Evolutionary conservation across 768 basidiomycete genomes (phyloP).

Genomic region (Amanita inopinata): DNA sequence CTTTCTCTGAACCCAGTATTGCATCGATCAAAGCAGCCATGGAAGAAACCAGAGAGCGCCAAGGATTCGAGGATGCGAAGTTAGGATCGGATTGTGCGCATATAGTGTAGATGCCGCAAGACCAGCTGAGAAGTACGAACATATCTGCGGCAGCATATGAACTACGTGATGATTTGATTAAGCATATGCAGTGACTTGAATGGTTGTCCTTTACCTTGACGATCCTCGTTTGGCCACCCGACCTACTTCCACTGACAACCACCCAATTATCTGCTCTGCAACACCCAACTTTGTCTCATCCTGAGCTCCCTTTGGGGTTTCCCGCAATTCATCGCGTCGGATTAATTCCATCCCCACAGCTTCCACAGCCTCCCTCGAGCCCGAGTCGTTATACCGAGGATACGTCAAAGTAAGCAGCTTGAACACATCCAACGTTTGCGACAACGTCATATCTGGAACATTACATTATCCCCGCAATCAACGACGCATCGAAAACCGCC

Average conservation of each 20-base stretch:
- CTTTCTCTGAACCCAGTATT: slow-evolving; percentile 38
- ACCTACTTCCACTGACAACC: slow-evolving; percentile 61
- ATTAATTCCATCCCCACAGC: slow-evolving; percentile 55
- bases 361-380: slow-evolving; percentile 66
- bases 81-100: slow-evolving; percentile 35
- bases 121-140: slow-evolving; percentile 67
- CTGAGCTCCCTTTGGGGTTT: slow-evolving; percentile 25
- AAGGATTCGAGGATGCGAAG: slow-evolving; percentile 38
- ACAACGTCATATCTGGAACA: slow-evolving; percentile 43
- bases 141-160: slow-evolving; percentile 50
- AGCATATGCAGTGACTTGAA: slow-evolving; percentile 1
- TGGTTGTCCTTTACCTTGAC: slow-evolving; percentile 38
- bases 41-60: slow-evolving; percentile 41
- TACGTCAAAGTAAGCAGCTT: slow-evolving; percentile 66
- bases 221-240: slow-evolving; percentile 42
- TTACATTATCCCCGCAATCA: background rate
- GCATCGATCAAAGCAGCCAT: slow-evolving; percentile 57
- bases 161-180: slow-evolving; percentile 18
- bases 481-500: slow-evolving; percentile 1
- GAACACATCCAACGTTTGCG: slow-evolving; percentile 63
- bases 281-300: slow-evolving; percentile 46
- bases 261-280: slow-evolving; percentile 63
- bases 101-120: slow-evolving; percentile 48
- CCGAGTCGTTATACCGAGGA: slow-evolving; percentile 65
- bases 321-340: slow-evolving; percentile 48